Conservation (phyloP, 179 eudicot species). For the Heliamphora pulchella region DNA sequence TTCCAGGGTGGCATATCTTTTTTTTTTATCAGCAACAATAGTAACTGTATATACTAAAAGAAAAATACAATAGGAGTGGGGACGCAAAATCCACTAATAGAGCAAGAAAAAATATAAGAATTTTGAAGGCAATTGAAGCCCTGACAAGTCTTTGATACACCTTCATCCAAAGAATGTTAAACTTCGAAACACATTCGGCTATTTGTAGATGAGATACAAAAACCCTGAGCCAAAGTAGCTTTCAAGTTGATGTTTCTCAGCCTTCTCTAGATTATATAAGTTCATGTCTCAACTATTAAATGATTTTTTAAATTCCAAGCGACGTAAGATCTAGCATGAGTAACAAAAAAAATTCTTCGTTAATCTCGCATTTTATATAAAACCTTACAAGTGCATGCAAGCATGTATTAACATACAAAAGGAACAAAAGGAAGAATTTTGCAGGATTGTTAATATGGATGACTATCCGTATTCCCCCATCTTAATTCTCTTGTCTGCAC, state of each 20-base stretch:
- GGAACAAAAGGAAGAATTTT: background rate
- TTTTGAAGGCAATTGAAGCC: background rate
- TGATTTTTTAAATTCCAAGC: background rate
- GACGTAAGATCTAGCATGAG: background rate
- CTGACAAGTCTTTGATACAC: background rate
- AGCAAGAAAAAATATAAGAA: too few relatives aligned
- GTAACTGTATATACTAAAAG: too few relatives aligned
- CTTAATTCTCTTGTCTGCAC: background rate
- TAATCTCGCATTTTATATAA: background rate
- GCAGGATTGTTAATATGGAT: background rate
- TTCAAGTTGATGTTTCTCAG: background rate
- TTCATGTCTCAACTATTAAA: background rate
- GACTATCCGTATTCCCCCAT: background rate
- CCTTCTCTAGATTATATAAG: background rate
- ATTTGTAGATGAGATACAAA: background rate
- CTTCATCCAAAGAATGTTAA: slow-evolving; percentile 5
- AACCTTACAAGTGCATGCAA: background rate
- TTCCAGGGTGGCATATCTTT: too few relatives aligned
- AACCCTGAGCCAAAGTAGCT: background rate
- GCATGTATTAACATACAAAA: background rate
- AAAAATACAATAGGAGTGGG: too few relatives aligned
- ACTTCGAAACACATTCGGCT: background rate
- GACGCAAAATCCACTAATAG: too few relatives aligned
- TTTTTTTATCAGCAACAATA: too few relatives aligned
- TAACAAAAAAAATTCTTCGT: background rate